Percentiles rank a stretch among this genome's conserved stretches.
Evolutionary conservation across 2,329 filamentous ascomycete genomes (phyloP).

Genomic region (Orbilia ellipsospora): DNA sequence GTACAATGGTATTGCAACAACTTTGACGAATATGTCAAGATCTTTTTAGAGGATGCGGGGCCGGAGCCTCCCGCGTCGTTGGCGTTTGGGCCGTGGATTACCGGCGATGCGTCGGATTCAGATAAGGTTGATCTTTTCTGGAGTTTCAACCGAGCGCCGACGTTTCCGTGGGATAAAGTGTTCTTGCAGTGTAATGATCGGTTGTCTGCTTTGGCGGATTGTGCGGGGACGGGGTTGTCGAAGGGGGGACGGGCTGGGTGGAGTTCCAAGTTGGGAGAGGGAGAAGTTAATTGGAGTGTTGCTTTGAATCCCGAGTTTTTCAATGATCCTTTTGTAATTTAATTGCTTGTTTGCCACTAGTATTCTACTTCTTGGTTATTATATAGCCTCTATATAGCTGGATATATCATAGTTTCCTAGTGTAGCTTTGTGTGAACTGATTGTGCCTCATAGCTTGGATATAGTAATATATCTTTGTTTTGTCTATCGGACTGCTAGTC

Average conservation of each 20-base stretch:
- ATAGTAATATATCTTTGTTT: too few relatives aligned
- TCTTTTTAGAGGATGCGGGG: conserved; percentile 8
- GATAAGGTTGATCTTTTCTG: conserved; percentile 19
- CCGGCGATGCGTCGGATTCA: neutral
- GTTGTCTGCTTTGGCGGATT: neutral
- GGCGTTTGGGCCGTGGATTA: conserved; percentile 13
- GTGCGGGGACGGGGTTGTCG: neutral
- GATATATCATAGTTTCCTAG: neutral
- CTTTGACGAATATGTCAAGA: conserved; percentile 24
- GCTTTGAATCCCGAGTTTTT: conserved; percentile 3
- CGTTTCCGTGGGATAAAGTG: conserved; percentile 28
- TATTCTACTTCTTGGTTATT: neutral
- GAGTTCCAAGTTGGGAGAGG: conserved; percentile 30
- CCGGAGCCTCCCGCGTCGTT: conserved; percentile 8
- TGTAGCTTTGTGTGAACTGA: neutral
- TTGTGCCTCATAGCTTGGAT: too few relatives aligned
- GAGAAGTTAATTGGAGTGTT: conserved; percentile 1
- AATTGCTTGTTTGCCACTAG: neutral
- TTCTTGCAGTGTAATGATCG: conserved; percentile 19
- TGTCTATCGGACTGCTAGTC: too few relatives aligned
- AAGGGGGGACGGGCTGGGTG: conserved; percentile 10
- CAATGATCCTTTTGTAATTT: conserved; percentile 12
- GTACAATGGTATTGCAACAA: conserved; percentile 9
- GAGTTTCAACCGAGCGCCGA: neutral
- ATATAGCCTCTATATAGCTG: too few relatives aligned